Evolutionary conservation across 176 grass and related monocot genomes (phyloP), one percentile per base, ranked within the genome.

Genomic region (Oryza nivara): DNA sequence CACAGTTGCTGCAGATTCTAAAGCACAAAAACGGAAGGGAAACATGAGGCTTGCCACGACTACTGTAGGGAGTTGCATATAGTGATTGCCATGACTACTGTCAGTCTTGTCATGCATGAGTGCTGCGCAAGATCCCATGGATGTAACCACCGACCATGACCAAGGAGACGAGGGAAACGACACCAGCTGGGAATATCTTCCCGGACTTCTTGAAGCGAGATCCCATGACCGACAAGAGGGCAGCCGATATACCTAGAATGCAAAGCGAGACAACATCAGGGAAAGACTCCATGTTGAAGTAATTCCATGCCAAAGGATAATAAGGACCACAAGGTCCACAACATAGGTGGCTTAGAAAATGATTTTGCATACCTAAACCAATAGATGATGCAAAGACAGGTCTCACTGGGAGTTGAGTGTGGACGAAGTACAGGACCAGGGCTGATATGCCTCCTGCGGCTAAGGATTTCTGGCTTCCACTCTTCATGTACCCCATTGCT

Each of bases 161-260:
- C 3, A 97, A 85, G 28, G 94, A 97, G 43, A 97, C 76, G 9
- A 94, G 79, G 26, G 89, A 94, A 4, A 97, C 94, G 0, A 97
- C 89, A 35, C 94, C 94, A 0, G 94, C 92, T 7, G 92, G 92
- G 84, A 97, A 94, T 84, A 97, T 84, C 83, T 94, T 97, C 22
- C 89, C 56, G 0, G 94, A 97, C 56, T 94, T 94, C 85, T 90
- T 97, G 84, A 97, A 97, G 66, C 94, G 92, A 19, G 94, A 90
- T 19, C 91, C 91, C 94, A 94, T 97, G 22, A 94, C 87, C 15
- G 82, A 76, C 67, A 94, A 36, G 9, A 97, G 89, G 0, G 94
- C 94, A 4, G 72, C 94, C 0, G 94, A 87, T 84, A 97, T 82
- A 72, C 91, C 94, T 97, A 3, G 5, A 68, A 70, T 6, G 14